phyloP scores from a whole-genome alignment of 2,329 filamentous ascomycete genomes.

The Sporothrix phasma region DNA sequence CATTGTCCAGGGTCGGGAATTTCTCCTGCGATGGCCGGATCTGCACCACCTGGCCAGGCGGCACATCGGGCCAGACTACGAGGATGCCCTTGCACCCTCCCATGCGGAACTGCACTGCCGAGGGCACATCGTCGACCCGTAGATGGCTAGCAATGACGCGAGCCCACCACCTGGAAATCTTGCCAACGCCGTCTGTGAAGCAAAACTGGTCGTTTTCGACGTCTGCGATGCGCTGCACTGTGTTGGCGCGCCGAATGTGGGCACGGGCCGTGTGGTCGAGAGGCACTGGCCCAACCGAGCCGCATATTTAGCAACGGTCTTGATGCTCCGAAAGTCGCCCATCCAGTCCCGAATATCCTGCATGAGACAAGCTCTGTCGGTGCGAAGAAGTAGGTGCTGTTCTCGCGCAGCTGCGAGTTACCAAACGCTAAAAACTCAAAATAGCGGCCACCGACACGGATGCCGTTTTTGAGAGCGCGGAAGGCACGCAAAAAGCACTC shows the following conservation, averaged over 20 bases:
- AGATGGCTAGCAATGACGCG: conserved; percentile 64
- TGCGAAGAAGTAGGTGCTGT: conserved; percentile 88
- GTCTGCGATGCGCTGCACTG: conserved; percentile 53
- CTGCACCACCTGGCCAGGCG: conserved; percentile 52
- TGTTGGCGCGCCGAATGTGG: conserved; percentile 50
- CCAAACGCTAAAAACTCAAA: conserved; percentile 92
- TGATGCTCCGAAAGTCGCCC: conserved; percentile 75
- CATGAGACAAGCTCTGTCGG: conserved; percentile 57
- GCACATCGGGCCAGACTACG: conserved; percentile 58
- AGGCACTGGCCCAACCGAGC: conserved; percentile 91
- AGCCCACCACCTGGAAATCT: conserved; percentile 72
- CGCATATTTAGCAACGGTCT: conserved; percentile 77
- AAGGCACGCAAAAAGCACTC: conserved; percentile 66
- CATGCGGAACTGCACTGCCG: conserved; percentile 83
- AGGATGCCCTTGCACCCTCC: conserved; percentile 89
- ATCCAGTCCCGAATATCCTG: conserved; percentile 75
- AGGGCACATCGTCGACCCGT: conserved; percentile 54
- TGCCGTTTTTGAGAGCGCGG: conserved; percentile 64
- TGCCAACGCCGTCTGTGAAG: conserved; percentile 90
- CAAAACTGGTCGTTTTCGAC: conserved; percentile 57
- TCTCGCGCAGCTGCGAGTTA: conserved; percentile 87
- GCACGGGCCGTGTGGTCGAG: conserved; percentile 75
- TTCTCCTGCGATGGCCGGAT: conserved; percentile 82
- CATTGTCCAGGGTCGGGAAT: conserved; percentile 50
- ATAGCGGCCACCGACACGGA: conserved; percentile 67